phyloP scores from a whole-genome alignment of 129 eudicot genomes.

The Deinandra increscens region DNA sequence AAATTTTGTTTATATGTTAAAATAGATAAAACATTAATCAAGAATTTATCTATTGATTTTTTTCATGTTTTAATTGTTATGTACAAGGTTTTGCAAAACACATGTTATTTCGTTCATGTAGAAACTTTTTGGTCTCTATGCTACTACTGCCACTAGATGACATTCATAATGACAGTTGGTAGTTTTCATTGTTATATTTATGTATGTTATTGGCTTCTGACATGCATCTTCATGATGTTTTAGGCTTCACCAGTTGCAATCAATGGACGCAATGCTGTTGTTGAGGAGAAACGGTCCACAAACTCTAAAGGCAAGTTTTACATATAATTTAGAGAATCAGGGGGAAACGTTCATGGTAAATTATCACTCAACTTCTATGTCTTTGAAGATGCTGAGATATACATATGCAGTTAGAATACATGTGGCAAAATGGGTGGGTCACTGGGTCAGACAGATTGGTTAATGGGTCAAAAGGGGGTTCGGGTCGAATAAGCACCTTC shows the following conservation, averaged over 20 bases:
- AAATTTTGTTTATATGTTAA: background rate
- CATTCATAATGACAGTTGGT: background rate
- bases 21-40: background rate
- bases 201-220: background rate
- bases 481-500: too few species aligned
- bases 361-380: background rate
- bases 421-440: background rate
- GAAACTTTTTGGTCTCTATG: background rate
- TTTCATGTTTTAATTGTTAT: background rate
- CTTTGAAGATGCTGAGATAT: background rate
- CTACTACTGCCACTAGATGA: background rate
- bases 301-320: conserved; percentile 62
- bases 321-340: background rate
- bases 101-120: background rate
- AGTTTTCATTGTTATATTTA: background rate
- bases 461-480: too few species aligned
- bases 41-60: background rate
- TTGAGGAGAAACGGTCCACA: conserved; percentile 88
- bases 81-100: too few species aligned
- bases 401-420: background rate
- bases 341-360: background rate
- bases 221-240: conserved; percentile 23
- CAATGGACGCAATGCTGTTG: conserved; percentile 56
- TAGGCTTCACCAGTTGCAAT: conserved; percentile 82
- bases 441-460: too few species aligned